phyloP scores from a whole-genome alignment of 139 green algal species.

The Chlamydomonas sp. region DNA sequence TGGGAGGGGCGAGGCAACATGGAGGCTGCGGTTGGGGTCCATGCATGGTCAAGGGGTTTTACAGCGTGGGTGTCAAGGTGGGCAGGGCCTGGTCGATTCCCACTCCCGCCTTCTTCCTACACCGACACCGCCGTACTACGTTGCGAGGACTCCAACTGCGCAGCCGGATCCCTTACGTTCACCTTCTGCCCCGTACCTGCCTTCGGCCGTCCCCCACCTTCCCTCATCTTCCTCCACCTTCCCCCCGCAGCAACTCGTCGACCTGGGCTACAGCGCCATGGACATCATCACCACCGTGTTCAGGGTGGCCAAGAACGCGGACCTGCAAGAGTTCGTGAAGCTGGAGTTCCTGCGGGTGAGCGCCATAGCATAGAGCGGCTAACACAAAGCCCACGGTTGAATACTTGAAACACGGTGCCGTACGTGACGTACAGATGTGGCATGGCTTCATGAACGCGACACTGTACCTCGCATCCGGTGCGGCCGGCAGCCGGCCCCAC shows the following conservation, averaged over 20 bases:
- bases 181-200: background rate
- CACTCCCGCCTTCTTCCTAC: background rate
- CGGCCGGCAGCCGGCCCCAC: background rate
- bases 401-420: too few relatives aligned
- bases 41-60: too few relatives aligned
- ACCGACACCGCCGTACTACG: too few relatives aligned
- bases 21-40: too few relatives aligned
- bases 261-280: conserved; percentile 88
- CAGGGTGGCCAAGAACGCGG: conserved; percentile 61
- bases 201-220: background rate
- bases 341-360: conserved; percentile 92
- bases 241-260: conserved; percentile 75
- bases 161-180: background rate
- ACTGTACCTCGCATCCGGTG: too few relatives aligned
- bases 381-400: too few relatives aligned
- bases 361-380: background rate
- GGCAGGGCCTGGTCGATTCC: background rate
- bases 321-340: conserved; percentile 93
- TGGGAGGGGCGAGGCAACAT: too few relatives aligned
- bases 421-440: too few relatives aligned
- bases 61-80: background rate
- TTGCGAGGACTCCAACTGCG: too few relatives aligned
- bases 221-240: background rate
- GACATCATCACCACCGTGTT: conserved; percentile 99
- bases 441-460: too few relatives aligned